Evolutionary conservation across 345 rosid genomes (phyloP), one percentile per base, ranked within the genome.

Genomic region (Hibiscus syriacus): DNA sequence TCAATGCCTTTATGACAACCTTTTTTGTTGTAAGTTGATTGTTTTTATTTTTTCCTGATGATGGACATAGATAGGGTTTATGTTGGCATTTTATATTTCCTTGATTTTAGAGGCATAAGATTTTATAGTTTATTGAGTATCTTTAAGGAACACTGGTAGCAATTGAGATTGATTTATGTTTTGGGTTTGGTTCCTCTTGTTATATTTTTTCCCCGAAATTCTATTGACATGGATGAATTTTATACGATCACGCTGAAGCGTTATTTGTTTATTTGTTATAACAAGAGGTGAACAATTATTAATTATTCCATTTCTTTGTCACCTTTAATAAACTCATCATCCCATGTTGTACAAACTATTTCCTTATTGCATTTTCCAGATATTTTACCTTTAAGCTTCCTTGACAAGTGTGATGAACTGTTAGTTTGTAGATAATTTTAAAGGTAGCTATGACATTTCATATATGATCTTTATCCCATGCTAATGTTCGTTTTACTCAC

Each of bases 1-100:
- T 56, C 61, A 56, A 56, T 56, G 61, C 61, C 61, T 56, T 27
- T 27, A 56, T 56, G 61, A 27, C 38, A n/a, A 10, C 10, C 26
- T 19, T 6, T 55, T 56, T 56, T 56, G 22, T 38, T 16, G 34
- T 56, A 20, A 56, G 20, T 29, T 56, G 29, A 13, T 56, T 56
- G 61, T 1, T 0, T 2, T 30, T 30, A 30, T 30, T 30, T 30
- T 30, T 30, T 30, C 32, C 32, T 30, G 32, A 30, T 30, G 22
- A 56, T 1, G 20, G 27, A 26, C 10, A 56, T 27, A 20, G 11
- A 29, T 56, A 29, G 38, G 19, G 38, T 55, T 56, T 20, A 16
- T 16, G 12, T 5, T 1, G 10, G 2, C 20, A 25, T 56, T 16
- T 14, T n/a, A 4, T 9, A 14, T 27, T 56, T 6, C 61, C 61